These are phyloP conservation scores for Tuber indicum DNA, from an alignment of 495 filamentous ascomycete genomes.

Conservation along the genomic window DNA sequence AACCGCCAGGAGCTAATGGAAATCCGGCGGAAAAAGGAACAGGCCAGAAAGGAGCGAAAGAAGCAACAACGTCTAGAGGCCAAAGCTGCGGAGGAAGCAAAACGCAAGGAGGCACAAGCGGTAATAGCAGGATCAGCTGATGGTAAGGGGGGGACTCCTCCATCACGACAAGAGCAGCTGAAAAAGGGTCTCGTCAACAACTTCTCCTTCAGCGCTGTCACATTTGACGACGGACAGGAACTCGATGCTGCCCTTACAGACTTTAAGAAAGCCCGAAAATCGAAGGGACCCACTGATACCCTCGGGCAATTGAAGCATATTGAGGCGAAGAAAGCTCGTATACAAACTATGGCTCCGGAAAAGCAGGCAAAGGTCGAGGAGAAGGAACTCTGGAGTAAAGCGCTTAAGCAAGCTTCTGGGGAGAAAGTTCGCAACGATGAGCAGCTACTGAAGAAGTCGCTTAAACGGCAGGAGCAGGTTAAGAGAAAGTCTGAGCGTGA, in stretches of 20 bases:
- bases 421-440: conserved; percentile 87
- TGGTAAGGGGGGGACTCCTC: neutral
- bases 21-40: conserved; percentile 75
- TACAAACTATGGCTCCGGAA: conserved; percentile 62
- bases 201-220: conserved; percentile 80
- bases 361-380: conserved; percentile 80
- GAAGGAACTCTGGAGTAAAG: conserved; percentile 90
- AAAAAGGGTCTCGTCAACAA: conserved; percentile 48
- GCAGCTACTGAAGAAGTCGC: conserved; percentile 81
- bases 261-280: conserved; percentile 53
- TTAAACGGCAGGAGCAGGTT: conserved; percentile 81
- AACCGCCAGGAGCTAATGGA: conserved; percentile 87
- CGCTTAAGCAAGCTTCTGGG: conserved; percentile 78
- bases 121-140: neutral
- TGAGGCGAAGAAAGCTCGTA: conserved; percentile 64
- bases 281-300: conserved; percentile 71
- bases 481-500: conserved; percentile 87
- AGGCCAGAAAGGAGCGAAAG: conserved; percentile 76
- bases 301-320: conserved; percentile 63
- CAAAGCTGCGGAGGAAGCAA: conserved; percentile 65
- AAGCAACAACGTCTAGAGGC: conserved; percentile 68
- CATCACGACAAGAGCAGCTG: conserved; percentile 2
- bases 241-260: conserved; percentile 60
- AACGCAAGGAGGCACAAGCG: conserved; percentile 57
- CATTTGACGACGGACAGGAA: conserved; percentile 76